Percentiles rank a stretch among this genome's conserved stretches.
Evolutionary conservation across 371 early-diverging fungal genomes (phyloP).

Genomic region (Syncephalastrum monosporum): DNA sequence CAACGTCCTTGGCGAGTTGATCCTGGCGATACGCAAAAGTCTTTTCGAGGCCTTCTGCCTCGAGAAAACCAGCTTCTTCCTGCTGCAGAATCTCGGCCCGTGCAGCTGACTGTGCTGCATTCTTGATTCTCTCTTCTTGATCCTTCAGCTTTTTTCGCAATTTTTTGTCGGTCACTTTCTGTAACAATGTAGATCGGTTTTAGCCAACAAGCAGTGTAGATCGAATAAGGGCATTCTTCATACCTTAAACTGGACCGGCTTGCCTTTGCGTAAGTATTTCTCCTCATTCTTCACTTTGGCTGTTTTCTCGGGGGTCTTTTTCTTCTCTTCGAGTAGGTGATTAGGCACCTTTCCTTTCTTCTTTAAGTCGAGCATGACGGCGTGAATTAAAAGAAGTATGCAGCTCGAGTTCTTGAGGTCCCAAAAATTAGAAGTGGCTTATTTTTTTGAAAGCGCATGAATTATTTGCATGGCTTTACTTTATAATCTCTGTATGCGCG

Average conservation of each 20-base stretch:
- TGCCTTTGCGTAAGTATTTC: conserved; percentile 15
- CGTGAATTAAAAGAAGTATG: too few relatives aligned
- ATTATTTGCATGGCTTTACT: too few relatives aligned
- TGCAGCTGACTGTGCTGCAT: conserved; percentile 76
- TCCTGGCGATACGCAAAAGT: conserved; percentile 87
- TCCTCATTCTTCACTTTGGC: neutral
- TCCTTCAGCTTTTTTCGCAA: conserved; percentile 59
- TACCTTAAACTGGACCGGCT: conserved; percentile 14
- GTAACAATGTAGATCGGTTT: neutral
- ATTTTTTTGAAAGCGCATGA: too few relatives aligned
- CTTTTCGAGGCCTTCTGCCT: conserved; percentile 88
- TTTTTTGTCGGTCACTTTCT: conserved; percentile 69
- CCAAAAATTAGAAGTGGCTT: too few relatives aligned
- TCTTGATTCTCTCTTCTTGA: conserved; percentile 60
- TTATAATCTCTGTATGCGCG: too few relatives aligned
- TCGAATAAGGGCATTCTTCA: conserved; percentile 2
- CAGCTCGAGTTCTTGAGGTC: too few relatives aligned
- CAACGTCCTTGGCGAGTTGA: conserved; percentile 73
- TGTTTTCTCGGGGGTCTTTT: too few relatives aligned
- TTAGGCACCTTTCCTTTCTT: too few relatives aligned
- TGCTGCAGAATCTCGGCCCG: conserved; percentile 75
- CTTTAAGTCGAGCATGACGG: too few relatives aligned
- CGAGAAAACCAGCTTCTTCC: conserved; percentile 76
- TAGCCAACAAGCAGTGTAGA: neutral
- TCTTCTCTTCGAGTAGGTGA: too few relatives aligned